Conservation (phyloP, 108 stramenopile genomes). For the Pseudonitzschia multiseries region DNA sequence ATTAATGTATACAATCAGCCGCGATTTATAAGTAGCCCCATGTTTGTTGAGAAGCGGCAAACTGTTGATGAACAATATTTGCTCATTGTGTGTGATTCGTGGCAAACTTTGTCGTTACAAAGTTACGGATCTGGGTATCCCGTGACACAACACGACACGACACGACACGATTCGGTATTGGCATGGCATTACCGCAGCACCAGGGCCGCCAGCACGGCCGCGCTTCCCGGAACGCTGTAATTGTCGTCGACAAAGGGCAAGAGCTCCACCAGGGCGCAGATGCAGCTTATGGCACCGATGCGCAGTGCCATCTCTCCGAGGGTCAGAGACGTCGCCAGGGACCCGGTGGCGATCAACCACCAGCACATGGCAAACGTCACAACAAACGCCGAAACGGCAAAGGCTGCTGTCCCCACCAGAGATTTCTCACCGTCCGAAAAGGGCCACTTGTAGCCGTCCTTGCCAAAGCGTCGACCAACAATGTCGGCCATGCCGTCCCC, state of each 20-base stretch:
- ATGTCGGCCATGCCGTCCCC: constrained; percentile 87
- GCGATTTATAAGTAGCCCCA: too few relatives aligned
- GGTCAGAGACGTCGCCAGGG: constrained; percentile 31
- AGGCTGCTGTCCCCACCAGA: constrained; percentile 70
- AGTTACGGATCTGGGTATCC: too few relatives aligned
- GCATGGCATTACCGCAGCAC: constrained; percentile 39
- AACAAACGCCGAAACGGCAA: constrained; percentile 43
- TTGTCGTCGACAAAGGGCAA: constrained; percentile 79
- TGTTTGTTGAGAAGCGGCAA: too few relatives aligned
- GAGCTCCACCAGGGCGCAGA: constrained; percentile 65
- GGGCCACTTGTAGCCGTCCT: constrained; percentile 50
- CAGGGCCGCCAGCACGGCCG: constrained; percentile 48
- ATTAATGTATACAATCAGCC: too few relatives aligned
- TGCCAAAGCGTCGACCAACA: constrained; percentile 67
- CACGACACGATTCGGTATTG: too few relatives aligned
- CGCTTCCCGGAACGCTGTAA: constrained; percentile 71
- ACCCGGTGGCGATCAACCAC: constrained; percentile 50
- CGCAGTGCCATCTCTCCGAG: constrained; percentile 34
- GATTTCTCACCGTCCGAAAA: constrained; percentile 51
- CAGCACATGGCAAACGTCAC: constrained; percentile 45
- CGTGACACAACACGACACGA: too few relatives aligned
- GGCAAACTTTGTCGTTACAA: too few relatives aligned
- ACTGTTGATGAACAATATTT: too few relatives aligned
- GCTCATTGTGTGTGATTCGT: too few relatives aligned
- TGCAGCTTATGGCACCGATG: constrained; percentile 42